Percentiles rank a stretch among this genome's conserved stretches.
These are phyloP conservation scores for Didymellaceae sp. DNA, from an alignment of 2,329 filamentous ascomycete species.

Conservation along the genomic window DNA sequence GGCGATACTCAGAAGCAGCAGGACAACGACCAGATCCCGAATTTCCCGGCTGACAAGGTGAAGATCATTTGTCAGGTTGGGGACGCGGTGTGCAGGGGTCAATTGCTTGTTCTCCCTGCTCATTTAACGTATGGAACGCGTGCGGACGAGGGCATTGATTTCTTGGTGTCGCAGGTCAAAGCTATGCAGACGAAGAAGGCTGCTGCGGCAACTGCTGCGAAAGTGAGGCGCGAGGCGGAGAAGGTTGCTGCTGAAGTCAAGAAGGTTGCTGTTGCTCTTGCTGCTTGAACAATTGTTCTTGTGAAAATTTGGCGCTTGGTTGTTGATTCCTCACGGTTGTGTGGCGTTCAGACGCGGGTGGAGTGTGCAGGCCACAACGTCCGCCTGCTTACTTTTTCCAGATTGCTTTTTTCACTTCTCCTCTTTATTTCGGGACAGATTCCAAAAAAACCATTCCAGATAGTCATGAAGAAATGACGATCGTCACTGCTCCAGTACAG, in stretches of 20 bases:
- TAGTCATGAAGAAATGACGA: too few species aligned
- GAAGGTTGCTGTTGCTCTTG: constrained; percentile 20
- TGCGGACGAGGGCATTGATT: constrained; percentile 37
- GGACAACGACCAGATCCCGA: constrained; percentile 49
- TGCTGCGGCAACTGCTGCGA: constrained; percentile 39
- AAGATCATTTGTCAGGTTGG: constrained; percentile 59
- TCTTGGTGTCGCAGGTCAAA: constrained; percentile 37
- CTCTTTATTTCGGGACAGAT: constrained; percentile 36
- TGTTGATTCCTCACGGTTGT: too few species aligned
- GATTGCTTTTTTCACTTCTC: too few species aligned
- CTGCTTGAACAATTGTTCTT: constrained; percentile 7
- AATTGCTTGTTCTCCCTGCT: constrained; percentile 41
- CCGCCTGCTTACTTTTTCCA: too few species aligned
- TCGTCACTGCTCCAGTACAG: too few species aligned
- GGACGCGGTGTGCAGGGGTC: constrained; percentile 60
- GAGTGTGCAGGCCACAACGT: too few species aligned
- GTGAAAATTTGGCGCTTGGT: too few species aligned
- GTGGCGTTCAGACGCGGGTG: too few species aligned
- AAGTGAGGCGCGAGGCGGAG: constrained; percentile 33
- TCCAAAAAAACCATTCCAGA: too few species aligned
- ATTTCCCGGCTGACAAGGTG: constrained; percentile 52
- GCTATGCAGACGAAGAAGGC: constrained; percentile 36
- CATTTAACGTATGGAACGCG: constrained; percentile 41
- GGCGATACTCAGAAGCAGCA: constrained; percentile 55
- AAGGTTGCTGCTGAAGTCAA: constrained; percentile 6